Percentiles rank a stretch among this genome's conserved stretches.
Evolutionary conservation across 169 alveolate species (phyloP).

Genomic region (Plasmodium reichenowi): DNA sequence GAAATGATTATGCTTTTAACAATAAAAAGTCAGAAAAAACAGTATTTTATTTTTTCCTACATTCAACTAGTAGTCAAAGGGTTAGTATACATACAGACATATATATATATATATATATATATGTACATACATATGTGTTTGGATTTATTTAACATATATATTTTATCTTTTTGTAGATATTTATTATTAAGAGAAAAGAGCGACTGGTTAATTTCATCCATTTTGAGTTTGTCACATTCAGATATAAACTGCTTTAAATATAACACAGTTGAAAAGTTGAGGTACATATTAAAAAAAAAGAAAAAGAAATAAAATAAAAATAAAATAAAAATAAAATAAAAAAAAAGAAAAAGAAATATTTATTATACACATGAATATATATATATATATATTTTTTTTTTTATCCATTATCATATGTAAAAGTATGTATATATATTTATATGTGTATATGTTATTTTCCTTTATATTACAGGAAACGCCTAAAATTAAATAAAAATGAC

Average conservation of each 20-base stretch:
- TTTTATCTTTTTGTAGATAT: slow-evolving; percentile 21
- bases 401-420: background rate
- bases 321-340: background rate
- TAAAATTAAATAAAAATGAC: slow-evolving; percentile 62
- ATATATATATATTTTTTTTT: background rate
- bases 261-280: slow-evolving; percentile 70
- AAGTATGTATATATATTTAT: slow-evolving; percentile 1
- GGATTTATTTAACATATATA: background rate
- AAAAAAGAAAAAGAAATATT: background rate
- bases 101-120: background rate
- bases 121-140: background rate
- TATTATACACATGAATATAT: background rate
- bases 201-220: slow-evolving; percentile 71
- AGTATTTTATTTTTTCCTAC: slow-evolving; percentile 68
- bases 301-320: background rate
- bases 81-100: slow-evolving; percentile 3
- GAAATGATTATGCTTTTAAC: slow-evolving; percentile 85
- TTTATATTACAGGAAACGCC: slow-evolving; percentile 34
- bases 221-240: slow-evolving; percentile 60
- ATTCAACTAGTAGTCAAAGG: slow-evolving; percentile 73
- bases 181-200: slow-evolving; percentile 64
- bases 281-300: slow-evolving; percentile 16
- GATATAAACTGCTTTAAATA: slow-evolving; percentile 75
- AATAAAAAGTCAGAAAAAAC: slow-evolving; percentile 62
- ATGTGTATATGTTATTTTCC: background rate